Evolutionary conservation across 1,284 basidiomycete genomes (phyloP), one percentile per base, ranked within the genome.

Genomic region (Ceratobasidium sp.): DNA sequence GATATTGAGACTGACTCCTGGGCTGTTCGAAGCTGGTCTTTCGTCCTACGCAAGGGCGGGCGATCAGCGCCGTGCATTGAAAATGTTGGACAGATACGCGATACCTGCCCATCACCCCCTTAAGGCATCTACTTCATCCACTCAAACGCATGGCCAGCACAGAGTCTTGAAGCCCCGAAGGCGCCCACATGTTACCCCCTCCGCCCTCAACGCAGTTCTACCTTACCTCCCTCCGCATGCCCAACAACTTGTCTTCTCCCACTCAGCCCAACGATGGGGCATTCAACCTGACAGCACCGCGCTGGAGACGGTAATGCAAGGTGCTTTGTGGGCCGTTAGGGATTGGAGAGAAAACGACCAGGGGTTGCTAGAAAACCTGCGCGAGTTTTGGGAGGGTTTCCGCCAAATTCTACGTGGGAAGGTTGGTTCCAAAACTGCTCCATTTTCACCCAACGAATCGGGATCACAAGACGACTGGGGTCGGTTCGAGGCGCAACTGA

Each of bases 301-400:
- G 49, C 56, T 72, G 1, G 68, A 72, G 22, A 51, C 43, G 34
- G 56, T 72, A 2, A 72, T 72, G 68, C 41, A 48, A 2, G 51
- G 56, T 11, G 68, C 68, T 6, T 31, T 46, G 11, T 22, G 24
- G 24, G 16, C 19, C 3, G 59, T 43, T 41, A 48, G n/a, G 19
- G 8, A 13, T 24, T 2, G 11, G 5, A 4, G 24, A 49, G 27
- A 31, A 43, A 19, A 41, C 24, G 24, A 46, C n/a, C 43, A 46
- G 27, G 34, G 16, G 43, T 11, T 24, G 1, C 31, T 4, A 9
- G 43, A 37, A 19, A 72, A 72, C 46, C 34, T 72, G 13, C 68
- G 56, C 39, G 27, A 72, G 19, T 41, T 72, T 34, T 6, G 39
- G 7, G 68, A 61, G 9, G 68, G 68, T 9, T 19, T 72, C 48